Evolutionary conservation across 352 stramenopile genomes (phyloP).

Genomic region (Globisporangium takayamanum): DNA sequence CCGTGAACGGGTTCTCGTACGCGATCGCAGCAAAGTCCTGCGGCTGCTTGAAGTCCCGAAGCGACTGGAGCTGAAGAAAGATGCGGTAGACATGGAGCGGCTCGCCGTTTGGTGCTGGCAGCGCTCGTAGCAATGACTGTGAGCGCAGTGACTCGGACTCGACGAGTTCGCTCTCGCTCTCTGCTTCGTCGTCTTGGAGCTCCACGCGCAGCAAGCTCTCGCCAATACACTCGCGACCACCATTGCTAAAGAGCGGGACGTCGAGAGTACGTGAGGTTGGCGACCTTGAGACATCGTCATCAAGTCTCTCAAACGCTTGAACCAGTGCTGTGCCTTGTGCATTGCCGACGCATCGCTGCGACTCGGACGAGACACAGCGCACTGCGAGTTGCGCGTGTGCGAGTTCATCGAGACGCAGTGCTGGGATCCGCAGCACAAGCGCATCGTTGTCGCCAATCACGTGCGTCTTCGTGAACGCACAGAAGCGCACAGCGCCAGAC

Average conservation of each 20-base stretch:
- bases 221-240: slow-evolving; percentile 1
- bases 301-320: no score
- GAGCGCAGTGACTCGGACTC: background rate
- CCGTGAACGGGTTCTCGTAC: slow-evolving; percentile 35
- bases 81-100: slow-evolving; percentile 20
- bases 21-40: slow-evolving; percentile 22
- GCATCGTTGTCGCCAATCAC: slow-evolving; percentile 26
- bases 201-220: slow-evolving; percentile 4
- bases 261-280: background rate
- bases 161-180: background rate
- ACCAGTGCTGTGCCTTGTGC: background rate
- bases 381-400: slow-evolving; percentile 11
- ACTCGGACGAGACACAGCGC: slow-evolving; percentile 18
- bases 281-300: background rate
- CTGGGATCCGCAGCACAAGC: slow-evolving; percentile 7
- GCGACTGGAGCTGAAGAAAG: slow-evolving; percentile 32
- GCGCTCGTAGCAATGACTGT: background rate
- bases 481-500: slow-evolving; percentile 23
- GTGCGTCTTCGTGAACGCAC: slow-evolving; percentile 30
- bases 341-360: slow-evolving; percentile 2
- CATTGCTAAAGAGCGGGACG: background rate
- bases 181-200: background rate
- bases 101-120: background rate
- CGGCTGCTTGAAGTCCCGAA: slow-evolving; percentile 19
- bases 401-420: slow-evolving; percentile 2